Conservation (phyloP, 352 stramenopile genomes). For the Globisporangium irregulare region DNA sequence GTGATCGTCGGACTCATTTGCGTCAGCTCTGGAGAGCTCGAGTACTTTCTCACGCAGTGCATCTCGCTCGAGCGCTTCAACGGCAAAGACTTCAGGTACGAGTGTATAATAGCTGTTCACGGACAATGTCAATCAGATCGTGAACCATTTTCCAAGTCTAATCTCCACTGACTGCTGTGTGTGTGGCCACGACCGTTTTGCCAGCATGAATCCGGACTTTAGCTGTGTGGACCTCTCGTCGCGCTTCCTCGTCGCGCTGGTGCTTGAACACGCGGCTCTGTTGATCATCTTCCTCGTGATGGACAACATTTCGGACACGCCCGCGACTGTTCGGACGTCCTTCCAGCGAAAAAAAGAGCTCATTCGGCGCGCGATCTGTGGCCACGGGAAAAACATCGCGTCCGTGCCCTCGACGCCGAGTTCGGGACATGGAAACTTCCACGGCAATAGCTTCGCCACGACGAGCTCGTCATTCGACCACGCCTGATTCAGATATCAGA, state of each 20-base stretch:
- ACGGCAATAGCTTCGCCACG: conserved; percentile 23
- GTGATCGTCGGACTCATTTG: conserved; percentile 83
- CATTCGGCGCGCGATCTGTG: conserved; percentile 80
- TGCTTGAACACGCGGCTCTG: conserved; percentile 72
- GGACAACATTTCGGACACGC: conserved; percentile 82
- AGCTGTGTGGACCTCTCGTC: conserved; percentile 73
- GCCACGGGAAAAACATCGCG: conserved; percentile 42
- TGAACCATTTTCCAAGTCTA: neutral
- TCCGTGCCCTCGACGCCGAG: conserved; percentile 19
- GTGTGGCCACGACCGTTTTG: neutral
- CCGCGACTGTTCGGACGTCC: conserved; percentile 64
- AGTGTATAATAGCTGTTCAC: neutral
- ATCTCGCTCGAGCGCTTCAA: conserved; percentile 71
- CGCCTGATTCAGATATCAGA: conserved; percentile 4
- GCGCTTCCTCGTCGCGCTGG: conserved; percentile 73
- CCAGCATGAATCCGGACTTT: conserved; percentile 82
- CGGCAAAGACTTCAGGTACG: conserved; percentile 79
- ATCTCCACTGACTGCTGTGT: neutral
- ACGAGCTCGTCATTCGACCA: conserved; percentile 15
- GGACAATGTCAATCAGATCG: neutral
- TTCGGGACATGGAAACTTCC: conserved; percentile 5
- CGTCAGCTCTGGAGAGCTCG: conserved; percentile 77
- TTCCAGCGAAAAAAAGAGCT: conserved; percentile 87
- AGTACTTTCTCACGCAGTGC: conserved; percentile 81
- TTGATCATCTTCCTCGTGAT: conserved; percentile 74